These are phyloP conservation scores for Yamadazyma kitorensis DNA, from an alignment of 805 yeast species.

Conservation along the genomic window DNA sequence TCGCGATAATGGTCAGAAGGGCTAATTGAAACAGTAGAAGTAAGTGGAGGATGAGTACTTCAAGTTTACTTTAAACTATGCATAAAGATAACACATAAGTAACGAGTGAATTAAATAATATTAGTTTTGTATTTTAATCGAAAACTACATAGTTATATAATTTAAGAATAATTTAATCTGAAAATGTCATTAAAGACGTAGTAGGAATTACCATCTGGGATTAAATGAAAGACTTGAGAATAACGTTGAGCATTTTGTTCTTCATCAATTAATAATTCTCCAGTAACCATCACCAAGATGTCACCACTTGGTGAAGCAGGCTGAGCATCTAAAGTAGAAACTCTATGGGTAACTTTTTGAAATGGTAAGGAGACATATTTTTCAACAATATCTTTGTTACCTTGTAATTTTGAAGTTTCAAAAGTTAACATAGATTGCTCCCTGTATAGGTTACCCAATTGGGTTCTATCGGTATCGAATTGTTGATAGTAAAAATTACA, in stretches of 20 bases:
- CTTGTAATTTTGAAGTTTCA: constrained; percentile 92
- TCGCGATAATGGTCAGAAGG: too few species aligned
- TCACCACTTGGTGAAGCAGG: constrained; percentile 93
- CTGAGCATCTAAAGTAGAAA: constrained; percentile 95
- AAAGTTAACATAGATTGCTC: constrained; percentile 97
- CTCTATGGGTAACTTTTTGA: constrained; percentile 88
- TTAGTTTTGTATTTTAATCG: too few species aligned
- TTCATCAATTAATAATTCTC: constrained; percentile 88
- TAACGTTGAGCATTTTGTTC: constrained; percentile 95
- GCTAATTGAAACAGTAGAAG: too few species aligned
- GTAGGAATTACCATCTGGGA: constrained; percentile 88
- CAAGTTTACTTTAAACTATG: too few species aligned
- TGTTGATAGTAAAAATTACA: constrained; percentile 94
- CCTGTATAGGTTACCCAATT: constrained; percentile 90
- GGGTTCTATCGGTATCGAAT: constrained; percentile 89
- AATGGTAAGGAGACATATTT: constrained; percentile 87
- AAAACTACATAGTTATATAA: too few species aligned
- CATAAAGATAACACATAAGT: too few species aligned
- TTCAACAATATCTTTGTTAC: constrained; percentile 89
- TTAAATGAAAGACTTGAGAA: constrained; percentile 95
- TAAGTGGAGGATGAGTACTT: too few species aligned
- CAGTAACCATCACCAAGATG: constrained; percentile 96
- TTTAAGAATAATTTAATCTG: constrained; percentile 87
- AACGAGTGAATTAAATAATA: too few species aligned
- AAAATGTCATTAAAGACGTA: constrained; percentile 95